These are phyloP conservation scores for Orbilia quercus DNA, from an alignment of 2,329 filamentous ascomycete species.

Conservation along the genomic window DNA sequence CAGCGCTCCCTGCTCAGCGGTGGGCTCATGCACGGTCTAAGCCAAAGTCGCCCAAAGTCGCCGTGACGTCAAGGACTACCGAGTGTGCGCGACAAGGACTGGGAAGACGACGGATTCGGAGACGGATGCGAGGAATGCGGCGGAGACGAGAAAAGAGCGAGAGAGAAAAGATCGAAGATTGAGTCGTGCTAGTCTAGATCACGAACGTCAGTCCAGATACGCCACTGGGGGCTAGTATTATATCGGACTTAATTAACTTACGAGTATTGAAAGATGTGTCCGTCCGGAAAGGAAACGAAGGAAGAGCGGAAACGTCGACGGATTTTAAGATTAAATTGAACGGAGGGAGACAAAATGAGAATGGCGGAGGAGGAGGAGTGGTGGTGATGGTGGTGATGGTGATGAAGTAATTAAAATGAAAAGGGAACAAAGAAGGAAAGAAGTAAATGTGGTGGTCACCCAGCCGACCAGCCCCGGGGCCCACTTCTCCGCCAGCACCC, in stretches of 20 bases:
- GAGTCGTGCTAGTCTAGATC: too few species aligned
- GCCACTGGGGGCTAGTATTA: too few species aligned
- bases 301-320: background rate
- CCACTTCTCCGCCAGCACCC: background rate
- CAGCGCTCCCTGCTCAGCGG: too few species aligned
- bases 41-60: conserved; percentile 16
- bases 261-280: too few species aligned
- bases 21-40: conserved; percentile 16
- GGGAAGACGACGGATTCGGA: conserved; percentile 10
- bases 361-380: conserved; percentile 13
- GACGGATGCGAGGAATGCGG: conserved; percentile 12
- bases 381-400: background rate
- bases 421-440: conserved; percentile 14
- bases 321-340: too few species aligned
- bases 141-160: conserved; percentile 2
- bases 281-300: background rate
- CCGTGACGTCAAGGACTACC: conserved; percentile 46
- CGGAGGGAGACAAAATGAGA: background rate
- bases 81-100: conserved; percentile 1
- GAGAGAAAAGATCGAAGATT: conserved; percentile 3
- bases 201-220: too few species aligned
- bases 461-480: conserved; percentile 33
- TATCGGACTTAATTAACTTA: too few species aligned
- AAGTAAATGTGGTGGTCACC: conserved; percentile 7
- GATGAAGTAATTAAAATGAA: conserved; percentile 2